These are phyloP conservation scores for Vairimorpha apis DNA, from an alignment of 371 early-diverging fungal species.

Conservation along the genomic window DNA sequence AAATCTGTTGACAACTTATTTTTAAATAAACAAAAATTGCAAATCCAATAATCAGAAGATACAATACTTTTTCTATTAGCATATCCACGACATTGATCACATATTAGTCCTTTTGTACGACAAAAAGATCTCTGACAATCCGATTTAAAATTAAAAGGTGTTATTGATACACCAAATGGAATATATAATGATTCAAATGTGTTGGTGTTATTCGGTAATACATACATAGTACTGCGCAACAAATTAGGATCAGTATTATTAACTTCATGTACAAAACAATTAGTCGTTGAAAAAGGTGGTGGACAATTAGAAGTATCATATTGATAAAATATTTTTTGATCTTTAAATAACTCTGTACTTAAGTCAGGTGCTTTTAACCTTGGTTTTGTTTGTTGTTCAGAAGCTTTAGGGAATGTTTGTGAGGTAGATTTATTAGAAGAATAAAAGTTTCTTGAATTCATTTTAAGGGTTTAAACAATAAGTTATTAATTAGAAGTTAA, in stretches of 20 bases:
- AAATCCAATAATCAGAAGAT: constrained; percentile 36
- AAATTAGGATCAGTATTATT: constrained; percentile 44
- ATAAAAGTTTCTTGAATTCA: constrained; percentile 28
- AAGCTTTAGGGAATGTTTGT: constrained; percentile 35
- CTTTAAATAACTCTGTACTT: constrained; percentile 23
- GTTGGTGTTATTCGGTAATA: constrained; percentile 50
- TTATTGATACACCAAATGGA: constrained; percentile 54
- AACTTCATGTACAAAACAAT: constrained; percentile 43
- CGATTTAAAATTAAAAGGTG: constrained; percentile 51
- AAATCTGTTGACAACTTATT: neutral
- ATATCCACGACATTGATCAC: constrained; percentile 57
- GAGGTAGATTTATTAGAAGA: neutral
- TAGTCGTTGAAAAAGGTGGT: constrained; percentile 50
- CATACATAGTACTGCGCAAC: constrained; percentile 59
- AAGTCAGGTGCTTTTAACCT: constrained; percentile 35
- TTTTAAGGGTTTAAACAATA: neutral
- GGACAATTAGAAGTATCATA: constrained; percentile 31
- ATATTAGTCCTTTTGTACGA: constrained; percentile 9
- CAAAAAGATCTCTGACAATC: neutral
- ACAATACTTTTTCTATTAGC: constrained; percentile 22
- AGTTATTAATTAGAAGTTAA: neutral
- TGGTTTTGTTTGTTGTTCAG: constrained; percentile 26
- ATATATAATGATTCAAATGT: constrained; percentile 50
- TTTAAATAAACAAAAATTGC: constrained; percentile 58
- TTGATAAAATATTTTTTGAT: constrained; percentile 22